A percentile compares a stretch with the other conserved stretches of the same genome.
Conservation (phyloP, 768 basidiomycete genomes). For the Kwoniella pini region DNA sequence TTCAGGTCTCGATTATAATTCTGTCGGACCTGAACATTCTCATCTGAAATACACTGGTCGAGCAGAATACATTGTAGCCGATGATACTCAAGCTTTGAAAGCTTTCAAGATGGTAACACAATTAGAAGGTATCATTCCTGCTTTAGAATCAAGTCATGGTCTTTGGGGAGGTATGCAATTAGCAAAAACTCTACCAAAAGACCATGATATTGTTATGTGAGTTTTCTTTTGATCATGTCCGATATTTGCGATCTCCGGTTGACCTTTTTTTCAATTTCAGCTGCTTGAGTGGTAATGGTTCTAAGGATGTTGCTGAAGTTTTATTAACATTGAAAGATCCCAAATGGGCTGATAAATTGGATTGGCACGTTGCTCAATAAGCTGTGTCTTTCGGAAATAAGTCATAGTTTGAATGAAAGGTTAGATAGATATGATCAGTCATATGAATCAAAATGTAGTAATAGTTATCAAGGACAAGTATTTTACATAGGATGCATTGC, state of each 20-base stretch:
- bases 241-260: no score
- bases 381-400: constrained; percentile 3
- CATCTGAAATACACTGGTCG: constrained; percentile 93
- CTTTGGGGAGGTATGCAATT: constrained; percentile 87
- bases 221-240: constrained; percentile 50
- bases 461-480: no score
- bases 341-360: constrained; percentile 89
- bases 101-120: constrained; percentile 92
- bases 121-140: constrained; percentile 95
- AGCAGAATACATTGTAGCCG: constrained; percentile 89
- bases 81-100: constrained; percentile 87
- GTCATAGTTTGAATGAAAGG: no score
- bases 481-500: no score
- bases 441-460: no score
- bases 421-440: no score
- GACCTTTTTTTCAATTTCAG: constrained; percentile 13
- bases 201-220: constrained; percentile 86
- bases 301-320: constrained; percentile 97
- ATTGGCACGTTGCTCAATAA: constrained; percentile 75
- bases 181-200: constrained; percentile 80
- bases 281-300: constrained; percentile 90
- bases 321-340: constrained; percentile 67
- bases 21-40: constrained; percentile 96
- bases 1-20: constrained; percentile 49
- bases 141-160: constrained; percentile 92